A percentile compares a stretch with the other conserved stretches of the same genome.
phyloP scores from a whole-genome alignment of 2,329 filamentous ascomycete species.

The Fusarium setosum region DNA sequence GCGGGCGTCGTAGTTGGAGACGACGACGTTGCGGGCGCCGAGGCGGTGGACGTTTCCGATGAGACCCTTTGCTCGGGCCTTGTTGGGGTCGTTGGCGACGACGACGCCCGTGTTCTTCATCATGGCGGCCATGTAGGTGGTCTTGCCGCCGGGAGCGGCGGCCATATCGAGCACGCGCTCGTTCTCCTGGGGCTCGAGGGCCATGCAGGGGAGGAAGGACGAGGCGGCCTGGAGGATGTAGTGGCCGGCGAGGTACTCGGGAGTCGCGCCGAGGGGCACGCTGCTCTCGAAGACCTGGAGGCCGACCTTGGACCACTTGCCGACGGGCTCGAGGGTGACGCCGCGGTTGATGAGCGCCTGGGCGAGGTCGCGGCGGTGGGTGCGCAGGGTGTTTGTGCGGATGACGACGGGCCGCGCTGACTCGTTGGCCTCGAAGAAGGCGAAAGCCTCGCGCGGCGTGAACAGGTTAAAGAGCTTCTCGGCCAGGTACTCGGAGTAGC shows the following conservation, averaged over 20 bases:
- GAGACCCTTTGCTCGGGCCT: slow-evolving; percentile 91
- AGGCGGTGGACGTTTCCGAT: slow-evolving; percentile 98
- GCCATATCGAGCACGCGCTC: slow-evolving; percentile 96
- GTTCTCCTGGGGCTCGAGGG: slow-evolving; percentile 90
- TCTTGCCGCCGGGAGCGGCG: slow-evolving; percentile 94
- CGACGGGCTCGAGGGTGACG: slow-evolving; percentile 94
- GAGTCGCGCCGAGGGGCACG: slow-evolving; percentile 88
- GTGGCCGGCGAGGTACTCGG: slow-evolving; percentile 96
- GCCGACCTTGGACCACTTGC: slow-evolving; percentile 98
- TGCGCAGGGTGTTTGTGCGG: slow-evolving; percentile 93
- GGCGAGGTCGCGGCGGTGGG: slow-evolving; percentile 81
- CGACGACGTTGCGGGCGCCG: slow-evolving; percentile 91
- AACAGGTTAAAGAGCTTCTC: slow-evolving; percentile 96
- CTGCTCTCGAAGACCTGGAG: slow-evolving; percentile 95
- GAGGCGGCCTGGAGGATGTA: slow-evolving; percentile 98
- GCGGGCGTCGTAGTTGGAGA: slow-evolving; percentile 94
- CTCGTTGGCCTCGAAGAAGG: slow-evolving; percentile 99
- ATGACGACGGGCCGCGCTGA: slow-evolving; percentile 93
- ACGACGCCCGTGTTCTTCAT: slow-evolving; percentile 97
- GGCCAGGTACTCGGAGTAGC: slow-evolving; percentile 93
- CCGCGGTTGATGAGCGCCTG: slow-evolving; percentile 96
- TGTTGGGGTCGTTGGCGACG: slow-evolving; percentile 97
- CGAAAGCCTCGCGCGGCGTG: slow-evolving; percentile 91
- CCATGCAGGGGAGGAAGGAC: slow-evolving; percentile 98
- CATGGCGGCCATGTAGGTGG: slow-evolving; percentile 93